Evolutionary conservation across 164 flowering plant genomes (phyloP), one percentile per base, ranked within the genome.

Genomic region (Piper longum): DNA sequence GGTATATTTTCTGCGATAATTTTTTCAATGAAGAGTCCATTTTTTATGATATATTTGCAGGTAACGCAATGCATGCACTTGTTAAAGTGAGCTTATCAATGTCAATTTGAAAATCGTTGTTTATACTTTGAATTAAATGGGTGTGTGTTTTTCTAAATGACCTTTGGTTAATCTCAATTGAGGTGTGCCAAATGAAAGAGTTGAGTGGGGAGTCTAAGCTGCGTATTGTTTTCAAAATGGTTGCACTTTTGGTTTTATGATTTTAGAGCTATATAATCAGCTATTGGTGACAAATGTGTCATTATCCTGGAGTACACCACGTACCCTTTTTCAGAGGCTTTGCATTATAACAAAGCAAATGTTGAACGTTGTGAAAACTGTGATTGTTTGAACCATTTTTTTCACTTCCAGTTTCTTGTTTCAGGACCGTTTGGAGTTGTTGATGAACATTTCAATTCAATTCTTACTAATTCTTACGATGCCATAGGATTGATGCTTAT

Each of bases 401-500:
- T 56, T 56, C 52, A 48, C 52, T 14, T 48, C 52, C 11, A 8
- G 1, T 48, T 48, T 48, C 9, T 71, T 67, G 61, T 70, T 74
- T 44, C 83, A 93, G 99, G 99, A 55, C 97, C 99, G 43, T 82
- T 91, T 80, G 69, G 83, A 19, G 97, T 86, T 67, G 81, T 91
- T 64, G 99, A 91, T 72, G 99, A 93, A 57, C 97, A 95, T 79
- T 85, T 95, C 76, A 81, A 75, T 76, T 74, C 84, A 16, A 73
- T 88, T 63, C 89, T 95, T 62, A 83, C 91, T 60, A 91, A 88
- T 78, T 85, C 80, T 78, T 91, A 74, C 70, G 99, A 95, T 87
- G 97, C 97, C 60, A 88, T 91, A 70, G 99, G 99, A 54, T 70
- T 95, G 59, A 91, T 91, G 99, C 88, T 91, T 65, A 95, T 95